These are phyloP conservation scores for Coemansia furcata DNA, from an alignment of 192 early-diverging fungal genomes.

Conservation along the genomic window DNA sequence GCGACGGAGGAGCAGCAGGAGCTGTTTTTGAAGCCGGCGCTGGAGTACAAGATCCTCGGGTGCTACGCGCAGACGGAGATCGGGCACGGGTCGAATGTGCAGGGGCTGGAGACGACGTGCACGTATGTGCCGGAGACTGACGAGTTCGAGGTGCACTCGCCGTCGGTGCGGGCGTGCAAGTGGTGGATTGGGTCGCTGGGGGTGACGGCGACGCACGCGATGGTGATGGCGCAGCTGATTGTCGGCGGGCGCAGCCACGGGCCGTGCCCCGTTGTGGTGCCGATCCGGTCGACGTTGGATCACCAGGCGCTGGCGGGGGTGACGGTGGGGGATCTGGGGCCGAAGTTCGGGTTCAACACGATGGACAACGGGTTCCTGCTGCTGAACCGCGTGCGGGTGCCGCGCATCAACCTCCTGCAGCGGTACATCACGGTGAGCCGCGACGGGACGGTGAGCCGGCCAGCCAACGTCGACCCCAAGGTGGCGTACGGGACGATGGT, in stretches of 20 bases:
- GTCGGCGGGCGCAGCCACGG: slow-evolving; percentile 73
- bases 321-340: slow-evolving; percentile 84
- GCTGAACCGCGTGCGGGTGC: slow-evolving; percentile 78
- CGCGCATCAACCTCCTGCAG: slow-evolving; percentile 73
- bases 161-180: slow-evolving; percentile 73
- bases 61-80: slow-evolving; percentile 88
- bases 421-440: slow-evolving; percentile 70
- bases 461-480: slow-evolving; percentile 69
- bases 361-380: slow-evolving; percentile 86
- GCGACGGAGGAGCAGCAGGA: slow-evolving; percentile 76
- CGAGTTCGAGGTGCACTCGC: slow-evolving; percentile 84
- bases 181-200: slow-evolving; percentile 89
- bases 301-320: slow-evolving; percentile 75
- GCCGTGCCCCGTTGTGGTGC: slow-evolving; percentile 78
- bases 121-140: slow-evolving; percentile 79
- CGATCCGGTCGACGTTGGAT: slow-evolving; percentile 70
- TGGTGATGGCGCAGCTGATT: slow-evolving; percentile 81
- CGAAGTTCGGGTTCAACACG: slow-evolving; percentile 83
- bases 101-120: slow-evolving; percentile 86
- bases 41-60: slow-evolving; percentile 74
- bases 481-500: slow-evolving; percentile 88
- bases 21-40: slow-evolving; percentile 70
- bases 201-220: slow-evolving; percentile 74
- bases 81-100: slow-evolving; percentile 68
- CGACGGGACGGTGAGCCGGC: slow-evolving; percentile 68